These are phyloP conservation scores for Scedosporium dehoogii DNA, from an alignment of 2,329 filamentous ascomycete genomes.

Conservation along the genomic window DNA sequence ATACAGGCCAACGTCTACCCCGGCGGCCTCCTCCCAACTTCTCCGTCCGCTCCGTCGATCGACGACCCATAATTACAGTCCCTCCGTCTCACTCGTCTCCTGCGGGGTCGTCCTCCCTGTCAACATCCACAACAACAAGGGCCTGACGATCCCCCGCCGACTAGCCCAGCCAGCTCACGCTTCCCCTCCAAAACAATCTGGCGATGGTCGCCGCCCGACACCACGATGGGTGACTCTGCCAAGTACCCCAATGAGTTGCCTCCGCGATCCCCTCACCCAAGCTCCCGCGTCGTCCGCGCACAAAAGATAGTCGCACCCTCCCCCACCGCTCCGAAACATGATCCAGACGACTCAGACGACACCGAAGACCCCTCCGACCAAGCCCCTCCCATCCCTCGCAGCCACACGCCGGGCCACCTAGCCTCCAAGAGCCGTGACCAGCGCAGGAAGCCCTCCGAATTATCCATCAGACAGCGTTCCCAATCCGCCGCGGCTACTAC, in stretches of 20 bases:
- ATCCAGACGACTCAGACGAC: conserved; percentile 24
- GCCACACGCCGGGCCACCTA: conserved; percentile 53
- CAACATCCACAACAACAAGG: neutral
- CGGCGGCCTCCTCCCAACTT: neutral
- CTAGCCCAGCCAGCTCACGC: neutral
- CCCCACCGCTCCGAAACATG: conserved; percentile 19
- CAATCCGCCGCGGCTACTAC: conserved; percentile 33
- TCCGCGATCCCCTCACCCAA: conserved; percentile 10
- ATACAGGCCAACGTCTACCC: neutral
- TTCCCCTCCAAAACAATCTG: neutral
- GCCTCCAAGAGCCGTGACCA: conserved; percentile 46
- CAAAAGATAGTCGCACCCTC: conserved; percentile 39
- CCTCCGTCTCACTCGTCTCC: too few species aligned
- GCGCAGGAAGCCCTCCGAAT: conserved; percentile 40
- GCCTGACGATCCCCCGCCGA: too few species aligned
- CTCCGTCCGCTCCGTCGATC: neutral
- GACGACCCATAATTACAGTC: too few species aligned
- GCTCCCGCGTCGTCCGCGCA: conserved; percentile 31
- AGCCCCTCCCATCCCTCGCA: conserved; percentile 35
- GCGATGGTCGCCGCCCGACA: conserved; percentile 5
- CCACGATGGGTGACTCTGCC: conserved; percentile 4
- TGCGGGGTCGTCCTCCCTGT: neutral
- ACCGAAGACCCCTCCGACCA: conserved; percentile 23
- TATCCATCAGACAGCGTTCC: conserved; percentile 43
- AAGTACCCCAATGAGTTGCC: neutral